These are phyloP conservation scores for Penicillium sp. DNA, from an alignment of 2,329 filamentous ascomycete species.

Conservation along the genomic window DNA sequence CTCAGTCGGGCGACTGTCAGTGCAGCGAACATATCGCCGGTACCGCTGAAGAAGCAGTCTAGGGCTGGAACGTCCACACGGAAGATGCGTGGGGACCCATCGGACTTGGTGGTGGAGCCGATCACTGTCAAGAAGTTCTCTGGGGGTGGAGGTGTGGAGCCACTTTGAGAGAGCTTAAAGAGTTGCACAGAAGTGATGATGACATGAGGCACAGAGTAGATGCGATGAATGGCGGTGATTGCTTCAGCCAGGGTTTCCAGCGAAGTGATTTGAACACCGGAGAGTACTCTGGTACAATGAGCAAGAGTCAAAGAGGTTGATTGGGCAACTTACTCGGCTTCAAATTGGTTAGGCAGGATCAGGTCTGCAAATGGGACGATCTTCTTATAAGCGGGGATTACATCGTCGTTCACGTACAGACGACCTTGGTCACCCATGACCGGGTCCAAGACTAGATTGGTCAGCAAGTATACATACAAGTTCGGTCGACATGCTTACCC, in stretches of 20 bases:
- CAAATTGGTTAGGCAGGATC: slow-evolving; percentile 95
- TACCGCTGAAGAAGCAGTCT: slow-evolving; percentile 93
- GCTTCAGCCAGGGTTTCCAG: slow-evolving; percentile 71
- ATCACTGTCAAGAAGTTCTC: slow-evolving; percentile 66
- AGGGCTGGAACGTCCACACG: slow-evolving; percentile 82
- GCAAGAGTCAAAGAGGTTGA: background rate
- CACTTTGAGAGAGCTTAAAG: slow-evolving; percentile 51
- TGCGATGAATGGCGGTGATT: slow-evolving; percentile 74
- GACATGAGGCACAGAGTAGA: slow-evolving; percentile 78
- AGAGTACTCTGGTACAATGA: slow-evolving; percentile 65
- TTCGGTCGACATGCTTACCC: slow-evolving; percentile 49
- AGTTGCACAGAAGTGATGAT: slow-evolving; percentile 89
- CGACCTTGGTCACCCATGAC: slow-evolving; percentile 97
- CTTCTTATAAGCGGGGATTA: slow-evolving; percentile 85
- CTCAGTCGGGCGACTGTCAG: slow-evolving; percentile 84
- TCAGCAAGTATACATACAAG: slow-evolving; percentile 3
- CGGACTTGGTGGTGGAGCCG: slow-evolving; percentile 69
- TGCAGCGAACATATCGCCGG: slow-evolving; percentile 97
- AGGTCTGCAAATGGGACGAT: slow-evolving; percentile 81
- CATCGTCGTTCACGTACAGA: slow-evolving; percentile 87
- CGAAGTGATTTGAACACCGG: slow-evolving; percentile 78
- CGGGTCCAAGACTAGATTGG: slow-evolving; percentile 73
- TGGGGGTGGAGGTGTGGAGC: slow-evolving; percentile 30
- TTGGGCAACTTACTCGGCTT: slow-evolving; percentile 72
- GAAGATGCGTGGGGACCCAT: slow-evolving; percentile 76